Base-by-base conservation (phyloP, 306 rosid genomes). In the Oemleria cerasiformis region DNA sequence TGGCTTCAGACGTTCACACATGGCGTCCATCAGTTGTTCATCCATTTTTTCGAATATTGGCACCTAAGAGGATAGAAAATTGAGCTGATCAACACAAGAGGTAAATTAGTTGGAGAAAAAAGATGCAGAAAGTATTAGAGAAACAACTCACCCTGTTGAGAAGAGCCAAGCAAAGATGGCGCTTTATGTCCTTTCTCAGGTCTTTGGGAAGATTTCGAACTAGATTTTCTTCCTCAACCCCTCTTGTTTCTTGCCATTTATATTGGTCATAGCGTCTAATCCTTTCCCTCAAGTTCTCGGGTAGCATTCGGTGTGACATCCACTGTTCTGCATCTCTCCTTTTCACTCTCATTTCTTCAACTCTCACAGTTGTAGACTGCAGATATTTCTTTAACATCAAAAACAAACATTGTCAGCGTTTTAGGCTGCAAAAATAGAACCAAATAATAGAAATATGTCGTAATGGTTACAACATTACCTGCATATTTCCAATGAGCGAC, bases 241-340 rank as follows among this genome's bases (percentile, higher is more conserved):
- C 97, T 50, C 97, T 83, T 38, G 88, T 91, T 84, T 89, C 96
- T 76, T 89, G 96, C 99, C 99, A 94, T 88, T 82, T 91, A 85
- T 84, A 91, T 67, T 91, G 95, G 17, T 88, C 95, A 38, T 89
- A 85, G n/a, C 87, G 71, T 73, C 97, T 81, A 38, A 94, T 85
- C 57, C 96, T 88, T 51, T 87, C 73, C 82, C 75, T 94, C 69
- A 94, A 67, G 16, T 41, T 15, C 47, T 75, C 86, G 0, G 97
- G 96, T 59, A 94, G 91, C 96, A 91, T 85, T 5, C 99, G 87
- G 72, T 89, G 96, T 47, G 92, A 53, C 99, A 94, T 94, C 99
- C 99, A 94, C 70, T 81, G 91, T 76, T 94, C 97, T 5, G 90
- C 90, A 58, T 94, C 99, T 40, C 85, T 59, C 75, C 88, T 86